Evolutionary conservation across 1,284 basidiomycete genomes (phyloP).

Genomic region (Sphaerobolus stellatus): DNA sequence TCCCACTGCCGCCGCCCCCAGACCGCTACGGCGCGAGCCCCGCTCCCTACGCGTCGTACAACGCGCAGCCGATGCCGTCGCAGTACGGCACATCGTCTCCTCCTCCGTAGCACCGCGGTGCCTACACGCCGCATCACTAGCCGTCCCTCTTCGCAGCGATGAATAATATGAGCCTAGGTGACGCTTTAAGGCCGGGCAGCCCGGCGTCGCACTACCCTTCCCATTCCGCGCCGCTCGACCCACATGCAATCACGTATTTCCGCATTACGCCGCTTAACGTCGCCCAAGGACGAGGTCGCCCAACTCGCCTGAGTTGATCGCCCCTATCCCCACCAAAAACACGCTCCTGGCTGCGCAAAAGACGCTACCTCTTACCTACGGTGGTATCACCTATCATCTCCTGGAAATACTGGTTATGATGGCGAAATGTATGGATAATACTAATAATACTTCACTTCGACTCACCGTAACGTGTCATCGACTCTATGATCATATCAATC

Average conservation of each 20-base stretch:
- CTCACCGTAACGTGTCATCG: too few species aligned
- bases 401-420: too few species aligned
- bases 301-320: constrained; percentile 46
- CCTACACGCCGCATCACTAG: neutral
- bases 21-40: constrained; percentile 25
- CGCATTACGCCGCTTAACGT: neutral
- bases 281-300: neutral
- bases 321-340: constrained; percentile 58
- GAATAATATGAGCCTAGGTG: neutral
- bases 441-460: too few species aligned
- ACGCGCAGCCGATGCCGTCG: constrained; percentile 26
- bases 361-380: constrained; percentile 51
- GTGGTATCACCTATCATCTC: too few species aligned
- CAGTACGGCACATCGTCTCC: constrained; percentile 12
- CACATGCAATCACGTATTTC: constrained; percentile 2
- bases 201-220: neutral
- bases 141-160: neutral
- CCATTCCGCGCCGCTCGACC: neutral
- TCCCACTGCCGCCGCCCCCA: constrained; percentile 18
- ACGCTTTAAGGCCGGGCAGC: neutral
- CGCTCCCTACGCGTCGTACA: constrained; percentile 22
- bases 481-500: too few species aligned
- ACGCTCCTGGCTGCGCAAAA: constrained; percentile 49
- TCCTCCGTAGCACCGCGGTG: neutral
- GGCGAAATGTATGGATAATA: too few species aligned